Percentiles rank a stretch among this genome's conserved stretches.
These are phyloP conservation scores for Acacia acuminata DNA, from an alignment of 306 rosid species.

Conservation along the genomic window DNA sequence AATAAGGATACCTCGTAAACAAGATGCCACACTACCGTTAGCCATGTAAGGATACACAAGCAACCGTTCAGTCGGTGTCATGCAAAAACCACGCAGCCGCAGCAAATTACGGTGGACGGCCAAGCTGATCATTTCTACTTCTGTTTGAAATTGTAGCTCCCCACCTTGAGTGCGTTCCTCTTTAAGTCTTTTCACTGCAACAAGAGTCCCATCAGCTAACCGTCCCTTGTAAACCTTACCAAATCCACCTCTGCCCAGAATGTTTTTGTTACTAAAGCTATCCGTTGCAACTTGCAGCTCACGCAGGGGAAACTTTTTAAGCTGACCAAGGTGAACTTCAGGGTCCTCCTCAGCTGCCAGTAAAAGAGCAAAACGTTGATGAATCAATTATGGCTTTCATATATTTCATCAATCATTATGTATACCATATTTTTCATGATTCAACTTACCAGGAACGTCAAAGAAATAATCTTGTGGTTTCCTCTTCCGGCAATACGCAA, in stretches of 20 bases:
- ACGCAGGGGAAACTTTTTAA: conserved; percentile 30
- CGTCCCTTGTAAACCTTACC: conserved; percentile 32
- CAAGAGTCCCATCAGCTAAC: conserved; percentile 23
- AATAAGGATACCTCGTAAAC: conserved; percentile 17
- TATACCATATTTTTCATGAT: background rate
- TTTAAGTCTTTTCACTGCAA: conserved; percentile 37
- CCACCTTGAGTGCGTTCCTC: conserved; percentile 30
- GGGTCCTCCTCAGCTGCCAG: conserved; percentile 28
- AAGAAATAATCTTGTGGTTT: conserved; percentile 62
- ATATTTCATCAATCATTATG: background rate
- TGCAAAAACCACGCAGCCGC: conserved; percentile 37
- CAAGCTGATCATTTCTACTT: background rate
- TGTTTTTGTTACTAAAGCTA: conserved; percentile 11
- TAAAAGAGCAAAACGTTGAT: background rate
- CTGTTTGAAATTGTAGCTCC: conserved; percentile 4
- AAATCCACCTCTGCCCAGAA: conserved; percentile 25
- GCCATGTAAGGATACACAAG: conserved; percentile 5
- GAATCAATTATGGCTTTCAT: conserved; percentile 20
- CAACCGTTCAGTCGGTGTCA: conserved; percentile 34
- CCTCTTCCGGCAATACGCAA: conserved; percentile 60
- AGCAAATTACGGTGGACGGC: conserved; percentile 28
- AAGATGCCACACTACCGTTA: conserved; percentile 33
- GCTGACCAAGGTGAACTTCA: conserved; percentile 35
- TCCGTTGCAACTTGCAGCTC: conserved; percentile 29
- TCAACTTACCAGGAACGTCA: conserved; percentile 75